Base-by-base conservation (phyloP, 2,329 filamentous ascomycete species). In the Epichloe scottii region DNA sequence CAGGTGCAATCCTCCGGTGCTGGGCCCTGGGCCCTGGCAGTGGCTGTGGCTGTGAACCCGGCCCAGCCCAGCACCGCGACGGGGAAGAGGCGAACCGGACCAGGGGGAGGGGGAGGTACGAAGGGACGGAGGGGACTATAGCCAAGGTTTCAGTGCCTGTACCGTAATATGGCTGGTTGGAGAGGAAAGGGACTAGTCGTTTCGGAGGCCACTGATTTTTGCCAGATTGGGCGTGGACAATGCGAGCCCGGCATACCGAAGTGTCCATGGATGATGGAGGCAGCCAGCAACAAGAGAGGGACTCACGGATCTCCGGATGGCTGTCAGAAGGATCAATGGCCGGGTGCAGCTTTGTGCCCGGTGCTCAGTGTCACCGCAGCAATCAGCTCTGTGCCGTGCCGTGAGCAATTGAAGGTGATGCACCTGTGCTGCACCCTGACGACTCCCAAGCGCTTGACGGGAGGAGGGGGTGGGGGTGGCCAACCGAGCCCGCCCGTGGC, bases 21-120 rank as follows among this genome's bases (percentile, higher is more conserved):
- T 42, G 35, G 35, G 26, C 21, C 21, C 21, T 21, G 21, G 21
- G 21, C 26, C 8, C 45, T 46, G 26, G 15, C 43, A 46, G 34
- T 46, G 45, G 45, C 45, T 46, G 34, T 46, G 45, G 45, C 45
- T 46, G 45, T 19, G 45, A 46, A 7, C 45, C 26, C 26, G 26
- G 26, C 26, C 35, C 35, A 38, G 38, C 38, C n/a, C 38, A 17
- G 17, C 39, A 40, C 39, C 15, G 10, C 17, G 17, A 40, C 39
- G 19, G 39, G 39, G 17, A 40, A 19, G 40, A 42, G 40, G 40
- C 40, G 17, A 42, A 15, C 40, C 19, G 19, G 26, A 10, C 26
- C 26, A 19, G 40, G 40, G 40, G 40, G 3, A 1, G 7, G 23
- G 5, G 26, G 26, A 2, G 7, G 26, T 7, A 26, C 26, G 26